Conservation (phyloP, 768 basidiomycete genomes). For the Pholiota molesta region DNA sequence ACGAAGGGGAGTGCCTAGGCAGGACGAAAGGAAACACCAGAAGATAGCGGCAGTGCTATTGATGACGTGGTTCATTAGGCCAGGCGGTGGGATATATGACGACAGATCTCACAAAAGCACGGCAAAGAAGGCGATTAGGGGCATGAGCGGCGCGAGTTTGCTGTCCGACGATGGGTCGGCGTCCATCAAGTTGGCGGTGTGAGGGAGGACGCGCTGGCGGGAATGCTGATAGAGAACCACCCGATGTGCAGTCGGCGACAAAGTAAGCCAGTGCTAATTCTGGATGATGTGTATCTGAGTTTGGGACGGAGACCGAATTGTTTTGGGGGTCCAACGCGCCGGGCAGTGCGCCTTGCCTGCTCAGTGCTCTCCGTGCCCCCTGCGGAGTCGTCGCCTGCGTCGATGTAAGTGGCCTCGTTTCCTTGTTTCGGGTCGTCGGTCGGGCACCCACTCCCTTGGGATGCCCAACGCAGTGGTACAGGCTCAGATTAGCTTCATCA, state of each 20-base stretch:
- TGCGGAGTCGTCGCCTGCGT: not conserved
- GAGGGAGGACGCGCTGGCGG: too few relatives aligned
- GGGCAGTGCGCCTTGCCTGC: not conserved
- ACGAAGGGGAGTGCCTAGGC: constrained; percentile 56
- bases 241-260: not conserved
- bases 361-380: not conserved
- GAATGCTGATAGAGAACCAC: too few relatives aligned
- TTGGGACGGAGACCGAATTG: constrained; percentile 29
- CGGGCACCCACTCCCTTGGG: constrained; percentile 22
- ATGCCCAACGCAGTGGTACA: constrained; percentile 34
- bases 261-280: constrained; percentile 1
- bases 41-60: constrained; percentile 45
- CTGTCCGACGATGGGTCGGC: constrained; percentile 22
- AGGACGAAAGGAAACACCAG: constrained; percentile 73
- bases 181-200: constrained; percentile 16
- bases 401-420: not conserved
- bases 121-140: constrained; percentile 48
- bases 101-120: constrained; percentile 47
- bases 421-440: constrained; percentile 11
- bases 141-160: constrained; percentile 36
- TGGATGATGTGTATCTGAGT: constrained; percentile 13
- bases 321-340: constrained; percentile 6
- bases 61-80: not conserved
- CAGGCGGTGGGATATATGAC: constrained; percentile 3
- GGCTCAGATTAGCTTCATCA: constrained; percentile 40